Evolutionary conservation across 2,329 filamentous ascomycete genomes (phyloP).

Genomic region (Diplodia seriata): DNA sequence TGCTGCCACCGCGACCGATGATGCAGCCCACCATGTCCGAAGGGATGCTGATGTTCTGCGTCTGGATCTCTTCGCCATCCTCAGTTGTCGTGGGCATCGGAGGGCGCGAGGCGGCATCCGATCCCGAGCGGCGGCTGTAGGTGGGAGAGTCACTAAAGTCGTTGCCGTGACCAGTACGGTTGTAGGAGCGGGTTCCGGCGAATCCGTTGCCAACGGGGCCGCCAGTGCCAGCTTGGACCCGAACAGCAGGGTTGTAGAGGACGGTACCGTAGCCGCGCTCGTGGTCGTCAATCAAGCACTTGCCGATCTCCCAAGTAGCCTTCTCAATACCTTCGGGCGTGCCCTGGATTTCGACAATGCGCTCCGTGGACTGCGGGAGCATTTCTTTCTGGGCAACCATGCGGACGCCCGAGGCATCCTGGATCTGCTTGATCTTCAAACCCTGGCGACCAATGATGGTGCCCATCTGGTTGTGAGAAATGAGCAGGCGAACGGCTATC

Average conservation of each 20-base stretch:
- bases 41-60: constrained; percentile 99
- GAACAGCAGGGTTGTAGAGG: constrained; percentile 94
- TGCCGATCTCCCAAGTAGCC: constrained; percentile 98
- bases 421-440: constrained; percentile 99
- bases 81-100: constrained; percentile 85
- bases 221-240: constrained; percentile 72
- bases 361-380: constrained; percentile 97
- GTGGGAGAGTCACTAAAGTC: constrained; percentile 89
- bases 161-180: constrained; percentile 92
- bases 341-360: constrained; percentile 95
- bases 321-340: constrained; percentile 94
- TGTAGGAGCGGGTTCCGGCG: constrained; percentile 71
- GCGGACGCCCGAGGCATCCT: constrained; percentile 93
- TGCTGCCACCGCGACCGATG: constrained; percentile 91
- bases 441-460: constrained; percentile 97
- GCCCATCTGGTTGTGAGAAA: constrained; percentile 99
- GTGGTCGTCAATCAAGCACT: constrained; percentile 97
- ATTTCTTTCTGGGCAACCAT: constrained; percentile 99
- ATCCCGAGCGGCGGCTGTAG: constrained; percentile 81
- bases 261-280: constrained; percentile 96
- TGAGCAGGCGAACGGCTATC: constrained; percentile 94
- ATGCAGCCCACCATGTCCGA: constrained; percentile 99
- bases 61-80: constrained; percentile 97
- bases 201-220: constrained; percentile 60
- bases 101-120: constrained; percentile 79